Percentiles rank a stretch among this genome's conserved stretches.
phyloP scores from a whole-genome alignment of 495 filamentous ascomycete genomes.

The Xylaria castorea region DNA sequence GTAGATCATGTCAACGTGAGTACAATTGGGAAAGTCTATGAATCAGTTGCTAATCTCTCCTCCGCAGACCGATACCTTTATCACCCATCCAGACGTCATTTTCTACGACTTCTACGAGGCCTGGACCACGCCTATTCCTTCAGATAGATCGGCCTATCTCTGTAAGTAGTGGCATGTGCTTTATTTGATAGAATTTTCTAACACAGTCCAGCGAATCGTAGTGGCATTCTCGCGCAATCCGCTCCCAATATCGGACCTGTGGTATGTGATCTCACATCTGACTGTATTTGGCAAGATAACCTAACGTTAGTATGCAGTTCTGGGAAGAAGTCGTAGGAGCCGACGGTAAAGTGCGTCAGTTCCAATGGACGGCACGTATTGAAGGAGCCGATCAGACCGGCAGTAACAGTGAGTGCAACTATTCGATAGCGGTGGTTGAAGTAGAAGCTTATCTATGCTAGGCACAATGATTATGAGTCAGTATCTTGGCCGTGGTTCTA shows the following conservation, averaged over 20 bases:
- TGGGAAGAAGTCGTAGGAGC: constrained; percentile 65
- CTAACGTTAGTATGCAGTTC: constrained; percentile 40
- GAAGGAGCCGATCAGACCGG: constrained; percentile 58
- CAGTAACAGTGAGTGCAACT: constrained; percentile 46
- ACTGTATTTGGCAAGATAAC: background rate
- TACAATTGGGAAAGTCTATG: background rate
- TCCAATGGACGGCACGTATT: constrained; percentile 71
- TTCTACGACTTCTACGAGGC: constrained; percentile 73
- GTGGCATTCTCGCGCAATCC: constrained; percentile 71
- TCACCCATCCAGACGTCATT: constrained; percentile 65
- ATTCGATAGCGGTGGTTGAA: background rate
- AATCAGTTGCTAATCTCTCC: background rate
- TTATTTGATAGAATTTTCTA: constrained; percentile 33
- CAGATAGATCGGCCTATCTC: constrained; percentile 49
- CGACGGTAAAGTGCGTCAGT: constrained; percentile 69
- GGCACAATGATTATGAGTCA: constrained; percentile 67
- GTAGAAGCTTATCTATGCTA: constrained; percentile 33
- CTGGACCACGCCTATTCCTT: constrained; percentile 52
- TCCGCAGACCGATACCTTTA: constrained; percentile 65
- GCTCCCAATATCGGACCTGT: constrained; percentile 72
- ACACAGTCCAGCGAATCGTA: constrained; percentile 51
- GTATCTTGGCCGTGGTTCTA: constrained; percentile 70
- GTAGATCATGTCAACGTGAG: constrained; percentile 72
- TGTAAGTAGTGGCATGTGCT: constrained; percentile 28
- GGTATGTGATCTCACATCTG: constrained; percentile 42